Evolutionary conservation across 176 grass and related monocot genomes (phyloP), one percentile per base, ranked within the genome.

Genomic region (Carex scoparia): DNA sequence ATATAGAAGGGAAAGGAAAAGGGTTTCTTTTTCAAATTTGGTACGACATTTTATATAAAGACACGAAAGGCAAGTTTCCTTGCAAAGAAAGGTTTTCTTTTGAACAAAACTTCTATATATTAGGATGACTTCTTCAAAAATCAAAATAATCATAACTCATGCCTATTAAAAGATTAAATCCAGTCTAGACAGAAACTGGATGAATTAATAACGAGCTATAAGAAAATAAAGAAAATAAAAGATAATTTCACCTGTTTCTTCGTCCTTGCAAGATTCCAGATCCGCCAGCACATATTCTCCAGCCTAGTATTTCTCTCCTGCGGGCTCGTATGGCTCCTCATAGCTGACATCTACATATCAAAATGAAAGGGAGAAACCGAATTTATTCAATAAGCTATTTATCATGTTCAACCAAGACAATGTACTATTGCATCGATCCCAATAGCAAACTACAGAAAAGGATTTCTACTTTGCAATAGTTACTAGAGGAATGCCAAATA

Each of bases 241-340:
- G 10, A 15, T 31, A 33, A 13, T 12, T 2, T 2, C 72, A 96
- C 94, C 94, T 93, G 89, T 75, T 93, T 96, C 89, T 96, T 93
- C 89, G 91, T 96, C 69, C 94, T 89, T 65, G 91, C 85, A 46
- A 96, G 94, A 84, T 96, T 91, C 94, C 94, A 96, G 69, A 96
- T 93, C 87, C 94, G 80, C 91, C 91, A 96, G 56, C 91, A 96
- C 91, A 93, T 93, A 86, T 96, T 96, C 89, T 96, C 94, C 77
- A 96, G 86, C 62, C 94, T 69, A 12, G 91, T 89, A 67, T 88
- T 91, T 54, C 94, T 68, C 69, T 96, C 89, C 31, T 85, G 91
- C 13, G 87, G 89, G 86, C 90, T 91, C 35, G 3, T 37, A 3
- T 37, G 3, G 35, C 4, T 37, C 68, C 91, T 87, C 80, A 87